Base-by-base conservation (phyloP, 805 yeast genomes). In the Wickerhamiella sorbophila region DNA sequence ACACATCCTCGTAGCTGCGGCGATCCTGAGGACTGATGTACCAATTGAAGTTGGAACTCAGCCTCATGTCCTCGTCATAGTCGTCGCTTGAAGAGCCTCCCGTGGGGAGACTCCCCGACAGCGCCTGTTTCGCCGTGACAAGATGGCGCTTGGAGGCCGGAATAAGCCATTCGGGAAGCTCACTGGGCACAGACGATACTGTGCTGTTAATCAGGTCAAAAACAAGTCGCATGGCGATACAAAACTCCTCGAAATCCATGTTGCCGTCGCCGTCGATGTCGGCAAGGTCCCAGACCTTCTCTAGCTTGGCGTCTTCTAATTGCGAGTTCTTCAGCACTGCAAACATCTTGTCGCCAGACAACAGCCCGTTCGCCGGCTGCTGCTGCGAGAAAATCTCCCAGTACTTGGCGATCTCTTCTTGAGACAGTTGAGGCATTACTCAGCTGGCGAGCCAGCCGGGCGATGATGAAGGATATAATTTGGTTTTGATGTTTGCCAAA, bases 371-470 rank as follows among this genome's bases (percentile, higher is more conserved):
- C 29, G 64, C 75, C 0, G 99, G 98, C 48, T 75, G 74, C 53
- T 91, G 72, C 12, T 95, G 94, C 49, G 79, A 76, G 67, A 91
- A 91, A 37, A 91, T 87, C 62, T 91, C 94, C 98, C 98, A 91
- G 69, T 86, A 91, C 64, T 88, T 88, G 56, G 86, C 81, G 53
- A 87, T 86, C 63, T 91, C 98, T 81, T 94, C 86, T 52, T 86
- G 91, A 60, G 52, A 41, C 3, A 50, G 29, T 39, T 48, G 38
- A 32, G 53, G 48, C 53, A 48, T 39, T 24, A 24, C 12, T 24
- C 29, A 24, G 29, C 29, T 24, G 10, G 29, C 10, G n/a, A n/a
- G n/a, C n/a, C n/a, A n/a, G n/a, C n/a, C n/a, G n/a, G n/a, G n/a
- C n/a, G n/a, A n/a, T n/a, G n/a, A n/a, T n/a, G n/a, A n/a, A n/a